Evolutionary conservation across 2,329 filamentous ascomycete species (phyloP).

Genomic region (Apiospora malaysiana): DNA sequence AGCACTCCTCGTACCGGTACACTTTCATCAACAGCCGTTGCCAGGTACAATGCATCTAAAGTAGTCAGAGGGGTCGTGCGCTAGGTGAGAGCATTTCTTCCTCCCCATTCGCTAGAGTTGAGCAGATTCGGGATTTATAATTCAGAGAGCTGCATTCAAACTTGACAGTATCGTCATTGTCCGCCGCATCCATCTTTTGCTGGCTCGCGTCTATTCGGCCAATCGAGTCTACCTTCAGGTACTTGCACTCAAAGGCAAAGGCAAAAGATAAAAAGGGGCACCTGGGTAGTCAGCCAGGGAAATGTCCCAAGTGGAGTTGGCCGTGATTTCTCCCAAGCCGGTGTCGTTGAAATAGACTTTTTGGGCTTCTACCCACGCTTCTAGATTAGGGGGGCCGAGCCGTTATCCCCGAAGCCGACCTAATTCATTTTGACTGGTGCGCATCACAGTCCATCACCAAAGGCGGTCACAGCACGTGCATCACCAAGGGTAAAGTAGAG

Average conservation of each 20-base stretch:
- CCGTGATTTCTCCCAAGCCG: not conserved
- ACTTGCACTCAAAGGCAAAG: too few species aligned
- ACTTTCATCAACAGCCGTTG: too few species aligned
- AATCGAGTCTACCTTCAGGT: too few species aligned
- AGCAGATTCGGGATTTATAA: too few species aligned
- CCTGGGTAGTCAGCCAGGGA: not conserved
- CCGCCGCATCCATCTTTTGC: too few species aligned
- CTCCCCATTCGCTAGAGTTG: too few species aligned
- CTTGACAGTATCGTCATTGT: too few species aligned
- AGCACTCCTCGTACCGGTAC: too few species aligned
- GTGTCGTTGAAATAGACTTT: not conserved
- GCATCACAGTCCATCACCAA: not conserved
- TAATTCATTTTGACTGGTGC: not conserved
- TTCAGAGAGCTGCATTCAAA: too few species aligned
- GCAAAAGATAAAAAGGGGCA: not conserved
- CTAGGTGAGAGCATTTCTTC: too few species aligned
- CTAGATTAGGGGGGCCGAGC: not conserved
- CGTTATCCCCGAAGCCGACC: not conserved
- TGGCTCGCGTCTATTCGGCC: not conserved
- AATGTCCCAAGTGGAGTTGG: not conserved
- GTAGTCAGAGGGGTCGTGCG: too few species aligned
- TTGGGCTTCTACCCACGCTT: not conserved
- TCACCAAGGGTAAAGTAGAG: not conserved
- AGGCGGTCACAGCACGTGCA: not conserved
- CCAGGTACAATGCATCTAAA: too few species aligned